Evolutionary conservation across 495 filamentous ascomycete species (phyloP).

Genomic region (Penicillium coffeae): DNA sequence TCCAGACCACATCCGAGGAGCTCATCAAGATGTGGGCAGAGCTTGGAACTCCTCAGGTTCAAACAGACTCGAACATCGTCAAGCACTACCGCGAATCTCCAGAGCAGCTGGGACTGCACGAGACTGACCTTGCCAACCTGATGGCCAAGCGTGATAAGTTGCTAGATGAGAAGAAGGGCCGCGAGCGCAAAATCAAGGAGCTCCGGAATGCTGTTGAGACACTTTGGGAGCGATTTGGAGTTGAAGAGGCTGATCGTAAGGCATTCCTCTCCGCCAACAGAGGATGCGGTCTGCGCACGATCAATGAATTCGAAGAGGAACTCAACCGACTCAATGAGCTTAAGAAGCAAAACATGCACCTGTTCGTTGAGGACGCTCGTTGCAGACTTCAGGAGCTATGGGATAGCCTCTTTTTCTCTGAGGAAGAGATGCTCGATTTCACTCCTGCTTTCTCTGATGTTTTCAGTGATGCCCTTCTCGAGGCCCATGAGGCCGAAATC

Average conservation of each 20-base stretch:
- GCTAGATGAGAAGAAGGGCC: slow-evolving; percentile 84
- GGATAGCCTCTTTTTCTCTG: slow-evolving; percentile 89
- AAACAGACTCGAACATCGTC: slow-evolving; percentile 83
- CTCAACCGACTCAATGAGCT: slow-evolving; percentile 80
- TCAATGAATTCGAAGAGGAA: slow-evolving; percentile 94
- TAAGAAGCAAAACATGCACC: slow-evolving; percentile 88
- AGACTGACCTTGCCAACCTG: slow-evolving; percentile 73
- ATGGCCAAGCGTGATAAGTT: slow-evolving; percentile 74
- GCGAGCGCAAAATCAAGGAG: slow-evolving; percentile 78
- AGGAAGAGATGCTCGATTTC: slow-evolving; percentile 98
- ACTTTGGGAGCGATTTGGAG: slow-evolving; percentile 83
- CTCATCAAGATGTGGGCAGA: slow-evolving; percentile 95
- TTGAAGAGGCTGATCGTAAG: slow-evolving; percentile 78
- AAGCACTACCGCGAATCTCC: slow-evolving; percentile 84
- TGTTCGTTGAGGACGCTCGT: slow-evolving; percentile 92
- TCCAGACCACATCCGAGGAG: slow-evolving; percentile 72
- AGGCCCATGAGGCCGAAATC: slow-evolving; percentile 87
- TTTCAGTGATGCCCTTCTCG: slow-evolving; percentile 81
- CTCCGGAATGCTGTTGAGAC: slow-evolving; percentile 68
- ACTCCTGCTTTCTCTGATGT: slow-evolving; percentile 85
- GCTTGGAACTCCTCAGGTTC: slow-evolving; percentile 84
- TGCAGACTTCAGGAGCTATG: slow-evolving; percentile 88
- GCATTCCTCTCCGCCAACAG: slow-evolving; percentile 68
- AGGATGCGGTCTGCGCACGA: slow-evolving; percentile 78
- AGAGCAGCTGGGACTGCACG: slow-evolving; percentile 87